These are phyloP conservation scores for Filosporella fistucella DNA, from an alignment of 495 filamentous ascomycete genomes.

Conservation along the genomic window DNA sequence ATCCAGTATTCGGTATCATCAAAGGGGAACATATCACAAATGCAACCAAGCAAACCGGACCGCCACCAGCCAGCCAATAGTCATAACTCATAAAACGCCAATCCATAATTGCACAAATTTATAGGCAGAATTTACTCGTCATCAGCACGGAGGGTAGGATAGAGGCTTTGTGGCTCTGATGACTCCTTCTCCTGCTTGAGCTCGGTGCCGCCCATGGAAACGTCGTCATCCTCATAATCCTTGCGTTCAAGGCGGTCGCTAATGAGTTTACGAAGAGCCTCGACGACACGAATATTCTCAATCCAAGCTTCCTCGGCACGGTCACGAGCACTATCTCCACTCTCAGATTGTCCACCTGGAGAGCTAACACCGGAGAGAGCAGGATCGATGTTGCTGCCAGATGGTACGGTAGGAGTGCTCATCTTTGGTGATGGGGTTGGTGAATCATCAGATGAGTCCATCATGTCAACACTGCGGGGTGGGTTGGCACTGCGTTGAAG, in stretches of 20 bases:
- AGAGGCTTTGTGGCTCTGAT: conserved; percentile 29
- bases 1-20: too few relatives aligned
- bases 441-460: conserved; percentile 36
- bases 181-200: conserved; percentile 4
- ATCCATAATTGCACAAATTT: too few relatives aligned
- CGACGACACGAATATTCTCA: conserved; percentile 76
- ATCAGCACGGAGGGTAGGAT: conserved; percentile 39
- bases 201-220: conserved; percentile 23
- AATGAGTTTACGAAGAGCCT: conserved; percentile 66
- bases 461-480: conserved; percentile 45
- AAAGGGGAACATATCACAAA: too few relatives aligned
- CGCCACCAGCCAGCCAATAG: not conserved
- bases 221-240: conserved; percentile 50
- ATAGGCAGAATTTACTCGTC: conserved; percentile 22
- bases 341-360: conserved; percentile 16
- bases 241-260: conserved; percentile 56
- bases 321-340: conserved; percentile 38
- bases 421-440: conserved; percentile 23
- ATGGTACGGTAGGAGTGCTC: conserved; percentile 40
- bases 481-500: conserved; percentile 60
- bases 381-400: conserved; percentile 52
- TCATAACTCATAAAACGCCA: too few relatives aligned
- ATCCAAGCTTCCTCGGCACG: conserved; percentile 70
- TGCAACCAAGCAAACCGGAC: too few relatives aligned
- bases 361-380: conserved; percentile 34